Percentiles rank a stretch among this genome's conserved stretches.
Evolutionary conservation across 2,329 filamentous ascomycete genomes (phyloP).

Genomic region (Talaromyces sp.): DNA sequence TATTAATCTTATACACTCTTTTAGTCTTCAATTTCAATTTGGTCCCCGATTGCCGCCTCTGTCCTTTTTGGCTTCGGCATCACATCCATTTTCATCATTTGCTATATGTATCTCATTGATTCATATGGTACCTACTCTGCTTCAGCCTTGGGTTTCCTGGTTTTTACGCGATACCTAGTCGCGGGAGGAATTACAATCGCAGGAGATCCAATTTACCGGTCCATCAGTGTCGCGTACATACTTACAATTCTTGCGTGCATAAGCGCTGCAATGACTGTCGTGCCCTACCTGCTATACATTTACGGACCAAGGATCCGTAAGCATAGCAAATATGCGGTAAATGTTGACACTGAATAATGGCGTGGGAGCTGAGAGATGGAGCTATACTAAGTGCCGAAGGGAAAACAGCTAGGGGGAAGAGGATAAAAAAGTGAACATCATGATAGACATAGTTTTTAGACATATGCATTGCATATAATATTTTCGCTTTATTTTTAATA

Average conservation of each 20-base stretch:
- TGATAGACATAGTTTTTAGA: too few species aligned
- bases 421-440: too few species aligned
- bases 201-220: conserved; percentile 38
- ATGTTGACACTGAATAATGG: too few species aligned
- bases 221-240: conserved; percentile 43
- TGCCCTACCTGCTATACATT: conserved; percentile 38
- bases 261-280: conserved; percentile 38
- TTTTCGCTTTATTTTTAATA: too few species aligned
- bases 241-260: conserved; percentile 44
- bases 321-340: conserved; percentile 4
- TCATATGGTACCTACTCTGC: conserved; percentile 56
- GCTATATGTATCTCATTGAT: conserved; percentile 61
- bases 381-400: too few species aligned
- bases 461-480: too few species aligned
- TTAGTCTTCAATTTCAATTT: conserved; percentile 47
- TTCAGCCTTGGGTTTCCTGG: conserved; percentile 47
- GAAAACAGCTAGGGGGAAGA: too few species aligned
- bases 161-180: conserved; percentile 43
- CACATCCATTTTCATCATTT: conserved; percentile 52
- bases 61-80: conserved; percentile 56
- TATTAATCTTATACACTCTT: not conserved
- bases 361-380: too few species aligned
- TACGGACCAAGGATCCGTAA: conserved; percentile 12
- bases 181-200: conserved; percentile 39
- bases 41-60: conserved; percentile 53